These are phyloP conservation scores for Thelonectria blattea DNA, from an alignment of 2,329 filamentous ascomycete genomes.

Conservation along the genomic window DNA sequence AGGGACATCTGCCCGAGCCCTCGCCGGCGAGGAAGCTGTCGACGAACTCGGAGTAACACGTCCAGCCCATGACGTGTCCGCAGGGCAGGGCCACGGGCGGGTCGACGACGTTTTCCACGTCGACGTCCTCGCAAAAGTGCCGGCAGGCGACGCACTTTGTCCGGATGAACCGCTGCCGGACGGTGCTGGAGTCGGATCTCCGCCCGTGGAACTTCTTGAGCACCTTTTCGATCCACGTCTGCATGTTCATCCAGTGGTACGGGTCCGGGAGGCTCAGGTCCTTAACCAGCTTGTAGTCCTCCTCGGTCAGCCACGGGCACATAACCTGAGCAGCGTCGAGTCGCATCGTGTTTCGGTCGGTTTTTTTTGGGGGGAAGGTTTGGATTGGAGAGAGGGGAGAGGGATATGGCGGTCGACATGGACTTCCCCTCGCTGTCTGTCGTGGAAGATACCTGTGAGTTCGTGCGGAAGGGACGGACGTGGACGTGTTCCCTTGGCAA, in stretches of 20 bases:
- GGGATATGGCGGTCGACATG: not conserved
- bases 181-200: not conserved
- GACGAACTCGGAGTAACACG: constrained; percentile 22
- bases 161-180: constrained; percentile 25
- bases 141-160: constrained; percentile 25
- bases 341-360: not conserved
- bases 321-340: not conserved
- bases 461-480: not conserved
- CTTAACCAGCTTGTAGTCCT: constrained; percentile 20
- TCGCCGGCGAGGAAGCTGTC: not conserved
- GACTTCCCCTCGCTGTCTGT: not conserved
- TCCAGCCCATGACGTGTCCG: constrained; percentile 30
- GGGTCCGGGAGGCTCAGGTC: constrained; percentile 28
- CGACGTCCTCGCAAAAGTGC: constrained; percentile 17
- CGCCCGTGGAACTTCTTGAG: constrained; percentile 4
- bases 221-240: constrained; percentile 7
- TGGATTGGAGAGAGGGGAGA: not conserved
- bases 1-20: constrained; percentile 22
- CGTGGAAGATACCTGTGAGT: not conserved
- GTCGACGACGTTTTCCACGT: constrained; percentile 1
- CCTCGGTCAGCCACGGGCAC: constrained; percentile 15
- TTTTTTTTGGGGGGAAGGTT: not conserved
- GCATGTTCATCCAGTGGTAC: constrained; percentile 16
- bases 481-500: not conserved
- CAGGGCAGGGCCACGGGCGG: constrained; percentile 24